phyloP scores from a whole-genome alignment of 768 basidiomycete genomes.

The Saitozyma podzolica region DNA sequence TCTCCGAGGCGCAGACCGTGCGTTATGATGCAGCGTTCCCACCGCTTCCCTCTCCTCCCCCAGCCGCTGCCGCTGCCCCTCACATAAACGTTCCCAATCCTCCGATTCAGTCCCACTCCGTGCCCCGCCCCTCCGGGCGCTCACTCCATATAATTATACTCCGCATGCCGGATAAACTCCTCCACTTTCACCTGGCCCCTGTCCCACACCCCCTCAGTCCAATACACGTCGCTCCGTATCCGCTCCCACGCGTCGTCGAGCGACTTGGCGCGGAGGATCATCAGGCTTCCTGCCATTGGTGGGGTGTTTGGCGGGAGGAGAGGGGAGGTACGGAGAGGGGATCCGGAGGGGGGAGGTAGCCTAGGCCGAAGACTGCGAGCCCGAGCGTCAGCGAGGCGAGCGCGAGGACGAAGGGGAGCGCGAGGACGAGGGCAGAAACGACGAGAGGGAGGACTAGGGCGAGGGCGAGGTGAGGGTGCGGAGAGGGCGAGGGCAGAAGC shows the following conservation, averaged over 20 bases:
- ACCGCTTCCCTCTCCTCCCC: too few relatives aligned
- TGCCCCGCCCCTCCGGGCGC: too few relatives aligned
- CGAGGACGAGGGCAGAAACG: too few relatives aligned
- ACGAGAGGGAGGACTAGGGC: too few relatives aligned
- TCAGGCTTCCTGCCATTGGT: constrained; percentile 34
- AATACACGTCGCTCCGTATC: constrained; percentile 46
- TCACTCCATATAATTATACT: background rate
- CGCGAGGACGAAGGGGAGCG: background rate
- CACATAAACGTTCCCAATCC: too few relatives aligned
- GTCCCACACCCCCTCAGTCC: constrained; percentile 49
- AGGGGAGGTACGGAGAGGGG: constrained; percentile 7
- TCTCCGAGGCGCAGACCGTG: too few relatives aligned
- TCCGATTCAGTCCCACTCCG: too few relatives aligned
- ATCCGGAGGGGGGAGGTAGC: constrained; percentile 22
- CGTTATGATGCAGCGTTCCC: too few relatives aligned
- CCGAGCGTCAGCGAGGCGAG: background rate
- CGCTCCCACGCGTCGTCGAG: constrained; percentile 37
- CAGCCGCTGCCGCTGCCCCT: too few relatives aligned
- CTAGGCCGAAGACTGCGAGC: constrained; percentile 23
- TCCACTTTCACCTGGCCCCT: constrained; percentile 33
- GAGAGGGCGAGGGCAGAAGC: too few relatives aligned
- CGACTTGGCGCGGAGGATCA: constrained; percentile 28
- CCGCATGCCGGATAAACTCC: constrained; percentile 30
- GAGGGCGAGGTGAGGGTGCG: too few relatives aligned
- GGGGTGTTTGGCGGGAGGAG: constrained; percentile 7